phyloP scores from a whole-genome alignment of 345 rosid species.

The Syzygium jambos region DNA sequence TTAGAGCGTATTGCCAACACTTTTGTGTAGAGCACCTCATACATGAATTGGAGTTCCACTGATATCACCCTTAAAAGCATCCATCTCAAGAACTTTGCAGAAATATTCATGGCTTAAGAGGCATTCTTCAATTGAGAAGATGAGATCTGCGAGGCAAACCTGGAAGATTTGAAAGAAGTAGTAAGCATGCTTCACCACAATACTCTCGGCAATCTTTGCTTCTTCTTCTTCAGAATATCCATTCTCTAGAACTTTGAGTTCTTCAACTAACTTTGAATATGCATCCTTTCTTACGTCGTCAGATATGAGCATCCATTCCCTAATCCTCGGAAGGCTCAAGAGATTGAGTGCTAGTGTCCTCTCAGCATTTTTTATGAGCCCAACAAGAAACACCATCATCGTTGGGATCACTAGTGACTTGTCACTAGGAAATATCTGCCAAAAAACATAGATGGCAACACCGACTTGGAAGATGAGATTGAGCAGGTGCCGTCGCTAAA shows the following conservation, averaged over 20 bases:
- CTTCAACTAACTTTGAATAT: no score
- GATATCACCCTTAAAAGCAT: neutral
- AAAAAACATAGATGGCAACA: neutral
- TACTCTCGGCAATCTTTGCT: neutral
- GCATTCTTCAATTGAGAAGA: rapidly evolving
- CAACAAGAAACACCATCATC: rapidly evolving
- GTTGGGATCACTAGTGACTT: neutral
- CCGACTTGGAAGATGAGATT: neutral
- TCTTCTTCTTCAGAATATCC: neutral
- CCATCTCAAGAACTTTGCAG: rapidly evolving
- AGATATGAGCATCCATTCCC: neutral
- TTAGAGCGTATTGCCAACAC: rapidly evolving
- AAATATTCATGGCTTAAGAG: rapidly evolving
- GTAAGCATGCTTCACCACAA: neutral
- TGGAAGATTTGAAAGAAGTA: rapidly evolving
- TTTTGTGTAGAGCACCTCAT: neutral
- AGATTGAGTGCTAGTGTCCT: neutral
- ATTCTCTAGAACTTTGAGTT: rapidly evolving
- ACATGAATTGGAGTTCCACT: neutral
- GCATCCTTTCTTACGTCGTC: no score
- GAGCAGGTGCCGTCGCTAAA: rapidly evolving
- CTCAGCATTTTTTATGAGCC: neutral
- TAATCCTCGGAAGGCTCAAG: neutral
- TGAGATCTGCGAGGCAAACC: rapidly evolving
- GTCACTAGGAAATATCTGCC: rapidly evolving